Percentiles rank a stretch among this genome's conserved stretches.
phyloP scores from a whole-genome alignment of 1,139 yeast species.

The Kodamaea alishanica region DNA sequence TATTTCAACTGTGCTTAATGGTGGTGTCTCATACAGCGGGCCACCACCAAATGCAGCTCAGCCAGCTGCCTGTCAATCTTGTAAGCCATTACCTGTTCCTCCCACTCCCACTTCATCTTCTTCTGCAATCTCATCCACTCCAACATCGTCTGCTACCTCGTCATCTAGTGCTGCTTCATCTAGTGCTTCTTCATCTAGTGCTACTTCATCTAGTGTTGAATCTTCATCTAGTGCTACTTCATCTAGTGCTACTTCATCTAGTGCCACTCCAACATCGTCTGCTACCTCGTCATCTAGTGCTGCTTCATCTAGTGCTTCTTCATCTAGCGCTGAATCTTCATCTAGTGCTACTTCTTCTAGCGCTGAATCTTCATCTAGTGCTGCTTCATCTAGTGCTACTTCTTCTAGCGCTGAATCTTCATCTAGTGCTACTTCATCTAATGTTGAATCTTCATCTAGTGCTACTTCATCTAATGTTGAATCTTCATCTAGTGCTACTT shows the following conservation, averaged over 20 bases:
- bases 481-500: no score
- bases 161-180: neutral
- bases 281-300: neutral
- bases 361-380: neutral
- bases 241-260: no score
- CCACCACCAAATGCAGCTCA: constrained; percentile 12
- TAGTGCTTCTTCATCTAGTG: neutral
- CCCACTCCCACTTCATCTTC: no score
- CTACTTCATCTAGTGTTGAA: neutral
- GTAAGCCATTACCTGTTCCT: constrained; percentile 4
- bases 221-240: no score
- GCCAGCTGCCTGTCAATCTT: constrained; percentile 5
- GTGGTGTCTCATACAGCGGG: constrained; percentile 15
- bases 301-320: neutral
- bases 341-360: neutral
- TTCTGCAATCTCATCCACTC: no score
- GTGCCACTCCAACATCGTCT: no score
- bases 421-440: no score
- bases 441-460: no score
- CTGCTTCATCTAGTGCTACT: neutral
- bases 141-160: constrained; percentile 2
- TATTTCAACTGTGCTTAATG: constrained; percentile 7
- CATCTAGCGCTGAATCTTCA: neutral
- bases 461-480: no score
- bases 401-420: neutral